Evolutionary conservation across 805 yeast genomes (phyloP).

Genomic region (Lipomyces yamadae): DNA sequence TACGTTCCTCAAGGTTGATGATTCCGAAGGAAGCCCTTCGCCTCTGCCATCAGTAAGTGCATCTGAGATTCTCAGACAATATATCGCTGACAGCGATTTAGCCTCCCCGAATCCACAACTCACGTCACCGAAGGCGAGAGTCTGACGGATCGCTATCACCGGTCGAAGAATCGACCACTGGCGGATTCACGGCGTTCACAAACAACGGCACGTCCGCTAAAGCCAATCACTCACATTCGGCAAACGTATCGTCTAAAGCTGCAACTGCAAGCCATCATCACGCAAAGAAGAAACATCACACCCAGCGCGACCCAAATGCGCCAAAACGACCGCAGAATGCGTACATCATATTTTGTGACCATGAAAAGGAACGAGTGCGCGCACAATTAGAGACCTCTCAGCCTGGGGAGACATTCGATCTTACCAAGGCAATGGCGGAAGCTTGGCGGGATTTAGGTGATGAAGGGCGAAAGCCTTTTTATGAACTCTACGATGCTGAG

Average conservation of each 20-base stretch:
- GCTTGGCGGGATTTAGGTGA: conserved; percentile 79
- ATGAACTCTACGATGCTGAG: conserved; percentile 77
- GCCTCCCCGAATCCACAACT: conserved; percentile 27
- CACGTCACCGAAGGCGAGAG: conserved; percentile 16
- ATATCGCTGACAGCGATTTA: conserved; percentile 14
- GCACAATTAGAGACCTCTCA: conserved; percentile 54
- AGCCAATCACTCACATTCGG: neutral
- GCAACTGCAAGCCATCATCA: conserved; percentile 12
- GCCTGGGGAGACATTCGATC: conserved; percentile 58
- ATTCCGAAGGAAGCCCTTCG: conserved; percentile 41
- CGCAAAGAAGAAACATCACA: conserved; percentile 43
- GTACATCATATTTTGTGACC: conserved; percentile 82
- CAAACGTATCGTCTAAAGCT: conserved; percentile 5
- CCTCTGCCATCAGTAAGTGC: conserved; percentile 42
- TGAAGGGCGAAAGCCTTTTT: conserved; percentile 71
- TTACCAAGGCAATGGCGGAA: conserved; percentile 79
- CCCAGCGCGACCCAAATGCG: conserved; percentile 75
- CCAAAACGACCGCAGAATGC: conserved; percentile 94
- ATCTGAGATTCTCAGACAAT: neutral
- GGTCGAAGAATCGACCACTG: conserved; percentile 9
- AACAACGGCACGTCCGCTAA: conserved; percentile 1
- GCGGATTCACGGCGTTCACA: conserved; percentile 10
- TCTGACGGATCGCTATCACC: conserved; percentile 26
- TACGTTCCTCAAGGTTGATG: conserved; percentile 40
- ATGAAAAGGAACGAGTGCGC: conserved; percentile 75